A percentile compares a stretch with the other conserved stretches of the same genome.
Conservation (phyloP, 176 grass and related monocot genomes). For the Musa acuminata region DNA sequence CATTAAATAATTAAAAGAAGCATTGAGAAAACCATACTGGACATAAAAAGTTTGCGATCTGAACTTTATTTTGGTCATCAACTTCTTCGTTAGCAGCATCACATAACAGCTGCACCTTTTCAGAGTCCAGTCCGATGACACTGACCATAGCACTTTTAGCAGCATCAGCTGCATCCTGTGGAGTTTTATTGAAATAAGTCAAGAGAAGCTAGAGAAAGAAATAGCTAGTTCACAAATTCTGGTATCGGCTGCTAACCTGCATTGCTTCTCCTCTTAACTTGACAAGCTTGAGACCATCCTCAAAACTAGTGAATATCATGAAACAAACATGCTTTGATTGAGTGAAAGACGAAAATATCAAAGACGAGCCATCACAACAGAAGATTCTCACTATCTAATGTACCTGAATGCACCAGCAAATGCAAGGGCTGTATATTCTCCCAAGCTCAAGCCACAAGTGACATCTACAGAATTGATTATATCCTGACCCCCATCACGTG, state of each 20-base stretch:
- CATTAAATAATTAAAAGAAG: constrained; percentile 13
- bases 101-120: constrained; percentile 91
- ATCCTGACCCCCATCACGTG: constrained; percentile 61
- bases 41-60: constrained; percentile 90
- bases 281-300: constrained; percentile 98
- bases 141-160: constrained; percentile 87
- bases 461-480: constrained; percentile 75
- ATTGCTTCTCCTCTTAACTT: constrained; percentile 98
- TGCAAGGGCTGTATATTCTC: constrained; percentile 92
- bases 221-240: neutral
- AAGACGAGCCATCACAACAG: neutral
- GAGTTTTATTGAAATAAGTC: neutral
- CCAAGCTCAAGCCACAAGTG: constrained; percentile 90
- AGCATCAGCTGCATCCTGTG: constrained; percentile 85
- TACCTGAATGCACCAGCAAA: constrained; percentile 97
- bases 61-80: constrained; percentile 71
- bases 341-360: neutral
- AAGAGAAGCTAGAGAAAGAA: neutral
- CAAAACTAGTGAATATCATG: constrained; percentile 43
- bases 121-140: constrained; percentile 91
- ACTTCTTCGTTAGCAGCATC: constrained; percentile 83
- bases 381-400: neutral
- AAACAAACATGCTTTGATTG: constrained; percentile 23
- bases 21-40: constrained; percentile 36
- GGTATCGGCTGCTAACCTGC: constrained; percentile 47